A percentile compares a stretch with the other conserved stretches of the same genome.
These are phyloP conservation scores for Ceratobasidium sp. DNA, from an alignment of 1,284 basidiomycete genomes.

Conservation along the genomic window DNA sequence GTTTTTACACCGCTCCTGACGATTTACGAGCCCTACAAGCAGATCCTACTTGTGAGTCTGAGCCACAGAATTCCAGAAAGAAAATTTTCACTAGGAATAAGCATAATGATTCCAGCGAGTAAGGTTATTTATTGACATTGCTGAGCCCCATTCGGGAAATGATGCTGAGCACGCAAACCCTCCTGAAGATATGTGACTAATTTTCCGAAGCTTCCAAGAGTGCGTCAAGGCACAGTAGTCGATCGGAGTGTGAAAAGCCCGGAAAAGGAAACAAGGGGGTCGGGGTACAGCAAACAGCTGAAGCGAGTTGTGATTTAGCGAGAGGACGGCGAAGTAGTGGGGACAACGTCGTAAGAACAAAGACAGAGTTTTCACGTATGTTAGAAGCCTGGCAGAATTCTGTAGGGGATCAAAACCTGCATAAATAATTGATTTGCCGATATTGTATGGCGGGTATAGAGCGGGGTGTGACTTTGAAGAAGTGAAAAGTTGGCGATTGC, in stretches of 20 bases:
- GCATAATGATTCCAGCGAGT: constrained; percentile 65
- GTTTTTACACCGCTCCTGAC: constrained; percentile 71
- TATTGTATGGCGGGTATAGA: no score
- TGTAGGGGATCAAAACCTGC: no score
- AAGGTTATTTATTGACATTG: constrained; percentile 72
- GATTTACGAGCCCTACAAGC: constrained; percentile 76
- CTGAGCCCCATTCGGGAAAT: constrained; percentile 73
- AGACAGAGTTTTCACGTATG: no score
- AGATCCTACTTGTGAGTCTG: constrained; percentile 73
- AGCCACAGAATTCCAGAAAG: constrained; percentile 55
- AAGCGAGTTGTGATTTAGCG: constrained; percentile 10
- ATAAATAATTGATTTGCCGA: no score
- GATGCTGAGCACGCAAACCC: constrained; percentile 74
- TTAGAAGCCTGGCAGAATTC: no score
- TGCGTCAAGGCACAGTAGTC: constrained; percentile 76
- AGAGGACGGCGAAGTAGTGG: no score
- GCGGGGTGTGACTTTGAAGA: no score
- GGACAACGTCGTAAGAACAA: no score
- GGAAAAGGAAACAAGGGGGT: constrained; percentile 54
- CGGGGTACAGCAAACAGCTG: constrained; percentile 32
- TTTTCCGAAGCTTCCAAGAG: constrained; percentile 83
- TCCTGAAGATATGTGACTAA: constrained; percentile 74
- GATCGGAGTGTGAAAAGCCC: constrained; percentile 79
- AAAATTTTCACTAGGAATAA: constrained; percentile 58
- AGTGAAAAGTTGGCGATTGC: no score